phyloP scores from a whole-genome alignment of 768 basidiomycete genomes.

The Panaeolus papilionaceus region DNA sequence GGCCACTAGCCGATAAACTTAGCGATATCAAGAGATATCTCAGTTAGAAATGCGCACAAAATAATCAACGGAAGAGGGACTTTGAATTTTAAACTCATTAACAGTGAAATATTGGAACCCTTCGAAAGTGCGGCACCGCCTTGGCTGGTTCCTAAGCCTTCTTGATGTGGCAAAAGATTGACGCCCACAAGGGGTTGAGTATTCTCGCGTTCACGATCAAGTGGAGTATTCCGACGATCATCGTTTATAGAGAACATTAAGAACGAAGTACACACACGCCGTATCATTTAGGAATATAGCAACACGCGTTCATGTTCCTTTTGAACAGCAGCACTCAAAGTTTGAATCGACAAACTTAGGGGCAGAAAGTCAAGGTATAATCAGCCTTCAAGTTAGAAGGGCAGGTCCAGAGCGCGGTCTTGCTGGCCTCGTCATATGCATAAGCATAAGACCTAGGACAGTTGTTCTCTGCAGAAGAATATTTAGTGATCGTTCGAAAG shows the following conservation, averaged over 20 bases:
- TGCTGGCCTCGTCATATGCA: slow-evolving; percentile 58
- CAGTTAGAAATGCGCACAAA: too few relatives aligned
- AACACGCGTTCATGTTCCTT: neutral
- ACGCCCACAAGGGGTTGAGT: neutral
- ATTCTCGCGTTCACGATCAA: neutral
- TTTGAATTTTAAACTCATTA: too few relatives aligned
- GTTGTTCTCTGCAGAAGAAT: slow-evolving; percentile 33
- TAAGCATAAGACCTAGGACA: slow-evolving; percentile 60
- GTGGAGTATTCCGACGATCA: neutral
- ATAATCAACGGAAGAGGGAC: too few relatives aligned
- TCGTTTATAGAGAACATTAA: neutral
- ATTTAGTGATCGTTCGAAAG: neutral
- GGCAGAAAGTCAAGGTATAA: slow-evolving; percentile 59
- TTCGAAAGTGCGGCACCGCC: too few relatives aligned
- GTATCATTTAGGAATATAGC: too few relatives aligned
- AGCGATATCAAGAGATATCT: too few relatives aligned
- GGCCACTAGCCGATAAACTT: too few relatives aligned
- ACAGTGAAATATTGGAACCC: too few relatives aligned
- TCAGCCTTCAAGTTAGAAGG: slow-evolving; percentile 43
- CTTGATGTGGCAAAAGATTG: slow-evolving; percentile 2
- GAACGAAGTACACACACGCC: neutral
- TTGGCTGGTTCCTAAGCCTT: neutral
- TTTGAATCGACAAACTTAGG: slow-evolving; percentile 20
- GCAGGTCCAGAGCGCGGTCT: slow-evolving; percentile 62
- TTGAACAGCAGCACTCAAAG: neutral